Evolutionary conservation across 164 flowering plant species (phyloP).

Genomic region (Liquidambar formosana): DNA sequence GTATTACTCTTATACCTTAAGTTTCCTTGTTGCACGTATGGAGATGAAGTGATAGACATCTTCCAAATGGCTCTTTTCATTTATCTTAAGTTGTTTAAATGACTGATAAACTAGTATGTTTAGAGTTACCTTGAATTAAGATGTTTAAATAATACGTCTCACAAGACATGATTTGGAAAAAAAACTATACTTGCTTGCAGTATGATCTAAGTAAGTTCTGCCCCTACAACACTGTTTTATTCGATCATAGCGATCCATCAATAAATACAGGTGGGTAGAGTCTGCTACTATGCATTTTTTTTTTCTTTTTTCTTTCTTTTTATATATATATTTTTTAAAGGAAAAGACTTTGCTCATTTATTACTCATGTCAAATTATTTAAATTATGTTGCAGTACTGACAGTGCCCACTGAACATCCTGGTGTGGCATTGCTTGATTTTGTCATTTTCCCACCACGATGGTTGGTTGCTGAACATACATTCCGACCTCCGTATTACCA

Average conservation of each 20-base stretch:
- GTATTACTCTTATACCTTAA: not conserved
- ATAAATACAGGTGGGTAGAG: slow-evolving; percentile 70
- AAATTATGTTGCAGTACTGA: slow-evolving; percentile 60
- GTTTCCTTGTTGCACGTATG: not conserved
- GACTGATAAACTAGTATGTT: not conserved
- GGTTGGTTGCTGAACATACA: slow-evolving; percentile 97
- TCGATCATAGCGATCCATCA: slow-evolving; percentile 95
- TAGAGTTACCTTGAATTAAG: not conserved
- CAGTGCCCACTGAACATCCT: slow-evolving; percentile 92
- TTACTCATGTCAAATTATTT: not conserved
- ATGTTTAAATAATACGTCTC: not conserved
- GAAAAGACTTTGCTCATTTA: not conserved
- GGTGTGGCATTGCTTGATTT: slow-evolving; percentile 97
- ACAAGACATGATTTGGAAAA: slow-evolving; percentile 2
- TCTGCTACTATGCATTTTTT: not conserved
- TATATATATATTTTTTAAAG: not conserved
- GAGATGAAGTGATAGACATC: not conserved
- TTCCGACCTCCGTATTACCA: slow-evolving; percentile 97
- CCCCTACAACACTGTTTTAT: slow-evolving; percentile 84
- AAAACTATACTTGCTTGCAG: slow-evolving; percentile 46
- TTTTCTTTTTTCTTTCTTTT: too few relatives aligned
- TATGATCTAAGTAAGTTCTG: slow-evolving; percentile 86
- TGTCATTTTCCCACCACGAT: slow-evolving; percentile 93
- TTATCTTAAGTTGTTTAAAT: not conserved
- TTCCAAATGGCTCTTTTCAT: not conserved